Evolutionary conservation across 1,139 yeast species (phyloP).

Genomic region (Debaryomyces psychrophilus): DNA sequence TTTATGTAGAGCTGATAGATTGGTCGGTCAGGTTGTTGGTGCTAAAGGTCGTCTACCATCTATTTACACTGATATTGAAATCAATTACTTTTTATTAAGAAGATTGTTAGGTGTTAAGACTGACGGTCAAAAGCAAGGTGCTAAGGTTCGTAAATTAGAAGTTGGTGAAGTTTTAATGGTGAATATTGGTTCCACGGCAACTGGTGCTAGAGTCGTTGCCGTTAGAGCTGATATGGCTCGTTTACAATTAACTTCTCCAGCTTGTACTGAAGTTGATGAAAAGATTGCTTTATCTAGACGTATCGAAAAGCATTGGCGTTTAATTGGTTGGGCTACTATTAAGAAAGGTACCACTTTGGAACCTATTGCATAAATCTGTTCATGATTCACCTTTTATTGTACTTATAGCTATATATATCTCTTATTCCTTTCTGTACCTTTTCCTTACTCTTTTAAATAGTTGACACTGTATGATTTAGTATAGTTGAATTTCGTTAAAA

Average conservation of each 20-base stretch:
- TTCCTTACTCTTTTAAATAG: conserved; percentile 5
- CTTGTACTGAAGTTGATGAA: conserved; percentile 97
- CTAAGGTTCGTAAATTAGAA: conserved; percentile 93
- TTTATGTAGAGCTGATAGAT: conserved; percentile 97
- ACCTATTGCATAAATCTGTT: conserved; percentile 48
- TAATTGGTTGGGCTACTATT: conserved; percentile 99
- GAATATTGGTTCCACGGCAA: conserved; percentile 97
- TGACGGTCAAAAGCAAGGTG: conserved; percentile 92
- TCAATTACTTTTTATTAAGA: conserved; percentile 94
- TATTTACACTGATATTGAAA: conserved; percentile 95
- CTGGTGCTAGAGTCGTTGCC: conserved; percentile 98
- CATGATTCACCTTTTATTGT: conserved; percentile 17
- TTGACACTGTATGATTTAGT: conserved; percentile 3
- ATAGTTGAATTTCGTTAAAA: conserved; percentile 6
- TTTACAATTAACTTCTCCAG: conserved; percentile 94
- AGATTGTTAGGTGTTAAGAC: conserved; percentile 98
- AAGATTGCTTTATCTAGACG: conserved; percentile 98
- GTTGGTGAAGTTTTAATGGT: conserved; percentile 98
- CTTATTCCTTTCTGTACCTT: conserved; percentile 5
- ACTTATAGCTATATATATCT: conserved; percentile 22
- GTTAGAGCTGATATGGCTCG: conserved; percentile 99
- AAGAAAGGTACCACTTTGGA: conserved; percentile 91
- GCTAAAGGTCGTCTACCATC: conserved; percentile 95
- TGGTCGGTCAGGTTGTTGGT: conserved; percentile 99
- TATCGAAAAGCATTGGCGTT: conserved; percentile 99